Base-by-base conservation (phyloP, 495 filamentous ascomycete species). In the Trichoderma reesei region DNA sequence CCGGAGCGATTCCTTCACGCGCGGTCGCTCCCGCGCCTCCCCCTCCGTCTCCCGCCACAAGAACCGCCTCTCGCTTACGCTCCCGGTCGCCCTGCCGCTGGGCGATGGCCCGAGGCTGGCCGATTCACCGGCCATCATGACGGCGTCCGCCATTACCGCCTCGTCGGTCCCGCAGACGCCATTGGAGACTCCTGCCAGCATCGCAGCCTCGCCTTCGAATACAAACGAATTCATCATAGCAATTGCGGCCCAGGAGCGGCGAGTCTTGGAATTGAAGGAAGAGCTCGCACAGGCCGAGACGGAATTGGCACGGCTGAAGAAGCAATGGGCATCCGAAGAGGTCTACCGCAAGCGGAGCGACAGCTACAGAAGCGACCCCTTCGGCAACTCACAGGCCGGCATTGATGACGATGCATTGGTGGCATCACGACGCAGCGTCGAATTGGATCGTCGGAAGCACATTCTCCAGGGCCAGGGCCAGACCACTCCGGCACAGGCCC, bases 221-320 rank as follows among this genome's bases (percentile, higher is more conserved):
- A 78, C 88, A 33, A 87, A 80, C 68, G 82, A 85, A n/a, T 88
- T 96, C 66, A 84, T 98, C 46, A 90, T 90, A 41, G 89, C 90
- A 39, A 86, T 98, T 63, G 94, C 94, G 14, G 88, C 90, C 5
- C 92, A 97, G 74, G 94, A 98, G 72, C 85, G 94, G n/a, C 85
- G 85, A 61, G 93, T 98, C 6, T 77, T 98, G 48, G 94, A 98
- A 77, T 79, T 98, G 38, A 87, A 86, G 60, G 94, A 98, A 72
- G 94, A 97, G 72, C 80, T 98, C 13, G 73, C 77, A 8, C 86
- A 86, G 62, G 92, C 94, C 10, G 94, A 98, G 70, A 71, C 74
- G 4, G 91, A 96, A 41, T 77, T 98, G 64, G 75, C 78, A 39
- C 84, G 78, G 64, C 77, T 98, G 59, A 96, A 96, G 74, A 88